phyloP scores from a whole-genome alignment of 208 protist genomes.

The Trypanosoma theileri region DNA sequence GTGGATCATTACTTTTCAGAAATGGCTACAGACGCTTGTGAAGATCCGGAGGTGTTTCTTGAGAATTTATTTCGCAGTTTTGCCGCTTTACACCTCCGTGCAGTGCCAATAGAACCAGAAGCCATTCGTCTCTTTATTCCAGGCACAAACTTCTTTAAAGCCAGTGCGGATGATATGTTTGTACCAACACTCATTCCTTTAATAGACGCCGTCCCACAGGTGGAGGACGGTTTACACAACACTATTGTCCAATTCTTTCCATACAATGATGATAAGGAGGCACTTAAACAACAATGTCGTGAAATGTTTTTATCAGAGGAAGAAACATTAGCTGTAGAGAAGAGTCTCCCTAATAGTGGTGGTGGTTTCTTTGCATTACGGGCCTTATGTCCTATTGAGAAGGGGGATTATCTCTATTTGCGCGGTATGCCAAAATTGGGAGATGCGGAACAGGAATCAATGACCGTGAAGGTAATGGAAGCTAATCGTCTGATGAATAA shows the following conservation, averaged over 20 bases:
- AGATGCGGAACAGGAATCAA: conserved; percentile 42
- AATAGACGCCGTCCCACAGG: conserved; percentile 75
- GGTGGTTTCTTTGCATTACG: conserved; percentile 85
- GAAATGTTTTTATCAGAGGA: conserved; percentile 50
- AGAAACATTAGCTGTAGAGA: conserved; percentile 35
- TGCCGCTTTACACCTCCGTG: conserved; percentile 62
- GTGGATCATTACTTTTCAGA: conserved; percentile 82
- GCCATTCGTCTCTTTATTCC: conserved; percentile 61
- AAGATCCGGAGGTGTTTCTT: conserved; percentile 83
- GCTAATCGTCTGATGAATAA: conserved; percentile 59
- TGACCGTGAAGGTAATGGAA: conserved; percentile 68
- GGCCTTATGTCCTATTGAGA: conserved; percentile 57
- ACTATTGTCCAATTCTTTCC: conserved; percentile 78
- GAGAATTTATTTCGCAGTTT: conserved; percentile 77
- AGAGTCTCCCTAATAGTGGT: conserved; percentile 15
- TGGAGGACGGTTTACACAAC: conserved; percentile 79
- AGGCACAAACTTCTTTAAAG: conserved; percentile 88
- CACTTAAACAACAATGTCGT: conserved; percentile 39
- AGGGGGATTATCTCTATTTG: conserved; percentile 73
- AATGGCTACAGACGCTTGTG: conserved; percentile 82
- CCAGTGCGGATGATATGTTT: conserved; percentile 75
- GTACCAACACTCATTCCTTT: conserved; percentile 86
- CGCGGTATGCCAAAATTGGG: conserved; percentile 55
- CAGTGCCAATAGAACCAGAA: conserved; percentile 75
- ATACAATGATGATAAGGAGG: conserved; percentile 32